Evolutionary conservation across 2,329 filamentous ascomycete species (phyloP).

Genomic region (Diaporthe caulivora): DNA sequence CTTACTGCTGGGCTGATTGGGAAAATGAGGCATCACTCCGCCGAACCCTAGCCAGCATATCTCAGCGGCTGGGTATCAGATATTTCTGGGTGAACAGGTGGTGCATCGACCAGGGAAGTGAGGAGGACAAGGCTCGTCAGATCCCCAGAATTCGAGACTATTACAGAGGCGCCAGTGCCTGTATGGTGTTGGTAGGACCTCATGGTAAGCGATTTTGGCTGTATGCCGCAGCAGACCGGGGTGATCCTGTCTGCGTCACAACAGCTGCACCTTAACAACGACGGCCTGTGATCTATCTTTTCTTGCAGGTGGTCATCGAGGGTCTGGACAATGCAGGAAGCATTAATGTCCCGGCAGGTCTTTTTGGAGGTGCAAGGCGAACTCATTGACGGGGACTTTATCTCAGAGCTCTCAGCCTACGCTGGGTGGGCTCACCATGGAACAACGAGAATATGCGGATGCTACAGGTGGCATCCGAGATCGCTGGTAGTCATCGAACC

Average conservation of each 20-base stretch:
- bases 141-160: constrained; percentile 5
- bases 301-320: background rate
- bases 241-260: constrained; percentile 12
- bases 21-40: background rate
- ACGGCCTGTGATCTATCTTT: background rate
- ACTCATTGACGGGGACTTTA: constrained; percentile 1
- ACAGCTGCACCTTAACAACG: background rate
- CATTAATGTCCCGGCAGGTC: constrained; percentile 2
- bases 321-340: constrained; percentile 18
- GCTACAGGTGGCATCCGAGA: background rate
- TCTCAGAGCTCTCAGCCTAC: background rate
- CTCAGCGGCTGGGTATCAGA: background rate
- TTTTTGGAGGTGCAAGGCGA: background rate
- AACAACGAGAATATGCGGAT: background rate
- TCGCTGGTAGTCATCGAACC: background rate
- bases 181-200: background rate
- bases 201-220: background rate
- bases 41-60: background rate
- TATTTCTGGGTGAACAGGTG: constrained; percentile 13
- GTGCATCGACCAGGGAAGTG: background rate
- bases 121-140: constrained; percentile 1
- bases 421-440: background rate
- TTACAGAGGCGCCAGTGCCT: constrained; percentile 10
- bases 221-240: constrained; percentile 1
- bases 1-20: constrained; percentile 6